Percentiles rank a stretch among this genome's conserved stretches.
These are phyloP conservation scores for Friedmanniomyces endolithicus DNA, from an alignment of 495 filamentous ascomycete species.

Conservation along the genomic window DNA sequence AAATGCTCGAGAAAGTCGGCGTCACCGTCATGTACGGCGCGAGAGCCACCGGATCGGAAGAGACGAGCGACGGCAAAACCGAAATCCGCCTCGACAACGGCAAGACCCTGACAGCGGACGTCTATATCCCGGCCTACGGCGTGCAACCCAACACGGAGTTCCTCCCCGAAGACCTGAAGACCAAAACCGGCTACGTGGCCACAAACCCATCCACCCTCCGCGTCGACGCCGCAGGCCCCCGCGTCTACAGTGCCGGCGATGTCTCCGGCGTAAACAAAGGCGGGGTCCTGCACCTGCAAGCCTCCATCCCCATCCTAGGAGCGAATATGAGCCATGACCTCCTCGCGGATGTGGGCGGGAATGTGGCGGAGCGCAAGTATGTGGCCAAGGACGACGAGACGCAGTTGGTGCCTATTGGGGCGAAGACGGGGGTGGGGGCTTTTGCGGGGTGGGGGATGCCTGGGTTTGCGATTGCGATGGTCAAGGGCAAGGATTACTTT, in stretches of 20 bases:
- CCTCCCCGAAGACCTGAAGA: slow-evolving; percentile 29
- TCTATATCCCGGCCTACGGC: slow-evolving; percentile 40
- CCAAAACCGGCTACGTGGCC: slow-evolving; percentile 30
- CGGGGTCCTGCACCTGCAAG: slow-evolving; percentile 32
- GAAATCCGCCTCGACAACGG: slow-evolving; percentile 28
- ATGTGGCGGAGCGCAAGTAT: slow-evolving; percentile 23
- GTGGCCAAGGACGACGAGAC: slow-evolving; percentile 24
- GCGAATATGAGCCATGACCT: slow-evolving; percentile 37
- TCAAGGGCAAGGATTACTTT: slow-evolving; percentile 54
- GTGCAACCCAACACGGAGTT: slow-evolving; percentile 36
- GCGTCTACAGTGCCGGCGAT: slow-evolving; percentile 40
- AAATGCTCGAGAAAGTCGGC: slow-evolving; percentile 33
- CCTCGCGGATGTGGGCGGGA: slow-evolving; percentile 11
- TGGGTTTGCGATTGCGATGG: slow-evolving; percentile 43
- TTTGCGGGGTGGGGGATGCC: slow-evolving; percentile 42
- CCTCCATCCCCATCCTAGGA: slow-evolving; percentile 31
- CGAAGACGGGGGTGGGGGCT: slow-evolving; percentile 42
- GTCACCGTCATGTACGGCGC: slow-evolving; percentile 35
- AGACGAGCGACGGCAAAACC: slow-evolving; percentile 22
- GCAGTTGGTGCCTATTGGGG: slow-evolving; percentile 43
- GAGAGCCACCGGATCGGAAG: slow-evolving; percentile 19
- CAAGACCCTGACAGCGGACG: slow-evolving; percentile 31
- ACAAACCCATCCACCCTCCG: slow-evolving; percentile 35
- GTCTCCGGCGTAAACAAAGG: slow-evolving; percentile 23
- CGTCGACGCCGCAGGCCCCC: slow-evolving; percentile 36